Evolutionary conservation across 148 eudicot species (phyloP).

Genomic region (Heliosperma pusillum): DNA sequence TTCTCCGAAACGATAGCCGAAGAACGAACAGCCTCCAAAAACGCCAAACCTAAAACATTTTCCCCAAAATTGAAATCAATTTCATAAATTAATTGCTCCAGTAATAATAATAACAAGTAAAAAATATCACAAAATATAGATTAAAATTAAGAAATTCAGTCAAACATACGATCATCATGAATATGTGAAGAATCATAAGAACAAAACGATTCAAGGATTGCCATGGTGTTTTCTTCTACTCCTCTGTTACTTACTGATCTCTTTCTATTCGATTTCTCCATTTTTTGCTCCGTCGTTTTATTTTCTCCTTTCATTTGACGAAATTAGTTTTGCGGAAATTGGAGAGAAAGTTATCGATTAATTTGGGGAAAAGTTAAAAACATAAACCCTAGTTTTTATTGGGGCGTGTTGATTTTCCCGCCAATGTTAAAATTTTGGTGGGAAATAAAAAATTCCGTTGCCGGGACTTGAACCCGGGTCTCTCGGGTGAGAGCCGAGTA

Average conservation of each 20-base stretch:
- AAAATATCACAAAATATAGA: neutral
- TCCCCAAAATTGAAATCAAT: conserved; percentile 9
- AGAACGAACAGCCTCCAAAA: conserved; percentile 78
- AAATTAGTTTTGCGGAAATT: neutral
- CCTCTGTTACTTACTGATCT: conserved; percentile 33
- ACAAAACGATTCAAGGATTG: conserved; percentile 61
- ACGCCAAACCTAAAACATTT: conserved; percentile 47
- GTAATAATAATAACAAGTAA: neutral
- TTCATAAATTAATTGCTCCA: neutral
- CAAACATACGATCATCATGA: conserved; percentile 43
- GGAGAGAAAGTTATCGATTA: neutral
- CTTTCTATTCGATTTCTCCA: conserved; percentile 29
- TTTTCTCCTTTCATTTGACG: neutral
- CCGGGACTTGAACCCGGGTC: conserved; percentile 99
- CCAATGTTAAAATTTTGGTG: conserved; percentile 8
- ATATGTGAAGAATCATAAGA: conserved; percentile 39
- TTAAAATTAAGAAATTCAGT: neutral
- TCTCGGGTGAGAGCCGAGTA: conserved; percentile 99
- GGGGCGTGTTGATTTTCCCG: conserved; percentile 22
- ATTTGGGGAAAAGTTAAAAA: neutral
- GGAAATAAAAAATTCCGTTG: conserved; percentile 26
- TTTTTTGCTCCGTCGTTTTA: neutral
- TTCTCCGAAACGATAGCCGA: conserved; percentile 56
- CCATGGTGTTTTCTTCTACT: conserved; percentile 72
- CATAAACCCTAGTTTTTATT: conserved; percentile 13